phyloP scores from a whole-genome alignment of 257 asterid genomes.

The Solanum lignicaule region DNA sequence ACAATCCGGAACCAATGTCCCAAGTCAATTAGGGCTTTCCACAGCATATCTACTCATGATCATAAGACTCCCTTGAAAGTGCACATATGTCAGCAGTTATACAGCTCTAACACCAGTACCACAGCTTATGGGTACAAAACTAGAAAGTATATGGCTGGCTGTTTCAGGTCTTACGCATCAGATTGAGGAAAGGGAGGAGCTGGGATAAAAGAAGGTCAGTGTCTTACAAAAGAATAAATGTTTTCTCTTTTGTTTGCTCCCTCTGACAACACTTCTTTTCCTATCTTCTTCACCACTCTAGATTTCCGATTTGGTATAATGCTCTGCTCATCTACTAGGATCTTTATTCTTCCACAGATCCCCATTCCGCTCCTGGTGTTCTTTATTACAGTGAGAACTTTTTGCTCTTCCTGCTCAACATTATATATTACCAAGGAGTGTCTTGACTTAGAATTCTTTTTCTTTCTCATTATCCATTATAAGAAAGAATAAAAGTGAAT shows the following conservation, averaged over 20 bases:
- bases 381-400: not conserved
- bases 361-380: not conserved
- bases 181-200: not conserved
- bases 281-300: not conserved
- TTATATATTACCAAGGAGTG: not conserved
- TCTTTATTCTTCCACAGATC: not conserved
- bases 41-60: not conserved
- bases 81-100: not conserved
- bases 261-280: not conserved
- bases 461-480: not conserved
- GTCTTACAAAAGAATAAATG: not conserved
- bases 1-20: not conserved
- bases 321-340: not conserved
- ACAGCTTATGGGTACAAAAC: not conserved
- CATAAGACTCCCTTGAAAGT: not conserved
- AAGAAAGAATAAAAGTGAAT: not conserved
- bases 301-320: not conserved
- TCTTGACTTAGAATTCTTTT: not conserved
- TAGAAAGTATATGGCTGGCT: not conserved
- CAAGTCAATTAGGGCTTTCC: not conserved
- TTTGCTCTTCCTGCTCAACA: not conserved
- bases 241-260: not conserved
- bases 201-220: not conserved
- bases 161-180: not conserved
- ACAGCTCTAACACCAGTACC: not conserved